phyloP scores from a whole-genome alignment of 2,329 filamentous ascomycete species.

The Talaromyces sp. region DNA sequence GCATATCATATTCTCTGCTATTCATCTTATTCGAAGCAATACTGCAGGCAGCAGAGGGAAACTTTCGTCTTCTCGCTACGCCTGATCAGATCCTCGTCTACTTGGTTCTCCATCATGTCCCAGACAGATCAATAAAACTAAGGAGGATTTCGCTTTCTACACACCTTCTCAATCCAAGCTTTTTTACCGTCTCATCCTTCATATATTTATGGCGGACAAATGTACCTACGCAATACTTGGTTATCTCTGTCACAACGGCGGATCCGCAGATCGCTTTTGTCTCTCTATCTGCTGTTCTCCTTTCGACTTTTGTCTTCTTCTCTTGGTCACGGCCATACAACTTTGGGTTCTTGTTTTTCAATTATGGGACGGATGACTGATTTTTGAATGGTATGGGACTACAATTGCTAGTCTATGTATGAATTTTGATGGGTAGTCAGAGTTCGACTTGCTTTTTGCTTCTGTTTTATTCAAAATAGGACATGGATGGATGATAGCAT shows the following conservation, averaged over 20 bases:
- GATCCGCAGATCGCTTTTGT: neutral
- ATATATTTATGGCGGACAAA: neutral
- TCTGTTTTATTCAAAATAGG: neutral
- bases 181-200: neutral
- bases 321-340: neutral
- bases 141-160: neutral
- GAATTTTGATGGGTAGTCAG: neutral
- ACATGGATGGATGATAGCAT: neutral
- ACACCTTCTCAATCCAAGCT: neutral
- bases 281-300: neutral
- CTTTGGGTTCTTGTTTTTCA: neutral
- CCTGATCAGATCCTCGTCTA: neutral
- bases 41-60: neutral
- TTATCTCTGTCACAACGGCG: neutral
- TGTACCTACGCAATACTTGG: neutral
- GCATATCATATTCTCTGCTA: neutral
- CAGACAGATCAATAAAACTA: neutral
- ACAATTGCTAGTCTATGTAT: no score
- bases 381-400: neutral
- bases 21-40: neutral
- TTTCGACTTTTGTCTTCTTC: neutral
- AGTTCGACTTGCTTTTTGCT: neutral
- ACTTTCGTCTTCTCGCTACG: neutral
- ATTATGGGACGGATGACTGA: neutral
- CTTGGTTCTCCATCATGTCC: neutral